phyloP scores from a whole-genome alignment of 768 basidiomycete species.

The Lactarius quietus region DNA sequence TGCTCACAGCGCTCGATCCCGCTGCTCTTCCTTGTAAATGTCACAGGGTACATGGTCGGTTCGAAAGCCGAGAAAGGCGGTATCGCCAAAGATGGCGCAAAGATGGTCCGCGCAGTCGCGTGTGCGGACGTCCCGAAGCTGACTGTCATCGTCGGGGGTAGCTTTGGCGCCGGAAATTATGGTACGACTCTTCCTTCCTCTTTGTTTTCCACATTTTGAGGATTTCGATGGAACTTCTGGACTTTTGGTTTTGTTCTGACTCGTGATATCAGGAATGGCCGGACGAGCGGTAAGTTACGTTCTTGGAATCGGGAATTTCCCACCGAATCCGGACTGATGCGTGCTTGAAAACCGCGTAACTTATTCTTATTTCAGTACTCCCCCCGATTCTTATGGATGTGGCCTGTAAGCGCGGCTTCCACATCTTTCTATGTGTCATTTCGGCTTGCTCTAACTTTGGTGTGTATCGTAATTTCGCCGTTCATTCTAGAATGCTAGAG shows the following conservation, averaged over 20 bases:
- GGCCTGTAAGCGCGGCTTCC: slow-evolving; percentile 64
- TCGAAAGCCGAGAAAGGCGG: slow-evolving; percentile 93
- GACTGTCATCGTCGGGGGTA: slow-evolving; percentile 89
- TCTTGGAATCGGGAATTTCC: slow-evolving; percentile 1
- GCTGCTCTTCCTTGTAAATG: slow-evolving; percentile 90
- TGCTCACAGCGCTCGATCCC: slow-evolving; percentile 91
- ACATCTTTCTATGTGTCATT: neutral
- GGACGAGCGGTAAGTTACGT: slow-evolving; percentile 72
- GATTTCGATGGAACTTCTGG: slow-evolving; percentile 19
- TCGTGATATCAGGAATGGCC: slow-evolving; percentile 65
- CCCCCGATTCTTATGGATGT: slow-evolving; percentile 96
- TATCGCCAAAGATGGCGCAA: slow-evolving; percentile 94
- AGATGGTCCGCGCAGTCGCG: slow-evolving; percentile 95
- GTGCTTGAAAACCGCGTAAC: slow-evolving; percentile 4
- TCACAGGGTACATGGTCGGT: slow-evolving; percentile 98
- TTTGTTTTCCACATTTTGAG: slow-evolving; percentile 2
- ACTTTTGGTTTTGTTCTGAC: slow-evolving; percentile 17
- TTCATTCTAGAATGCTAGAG: slow-evolving; percentile 64
- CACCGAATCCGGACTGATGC: slow-evolving; percentile 7
- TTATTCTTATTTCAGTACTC: slow-evolving; percentile 82
- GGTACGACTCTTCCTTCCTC: slow-evolving; percentile 43
- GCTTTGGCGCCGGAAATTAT: slow-evolving; percentile 94
- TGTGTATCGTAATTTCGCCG: neutral
- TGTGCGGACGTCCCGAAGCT: slow-evolving; percentile 93
- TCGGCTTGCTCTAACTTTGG: neutral